Conservation (phyloP, 2,329 filamentous ascomycete genomes). For the Ascochyta clinopodiicola region DNA sequence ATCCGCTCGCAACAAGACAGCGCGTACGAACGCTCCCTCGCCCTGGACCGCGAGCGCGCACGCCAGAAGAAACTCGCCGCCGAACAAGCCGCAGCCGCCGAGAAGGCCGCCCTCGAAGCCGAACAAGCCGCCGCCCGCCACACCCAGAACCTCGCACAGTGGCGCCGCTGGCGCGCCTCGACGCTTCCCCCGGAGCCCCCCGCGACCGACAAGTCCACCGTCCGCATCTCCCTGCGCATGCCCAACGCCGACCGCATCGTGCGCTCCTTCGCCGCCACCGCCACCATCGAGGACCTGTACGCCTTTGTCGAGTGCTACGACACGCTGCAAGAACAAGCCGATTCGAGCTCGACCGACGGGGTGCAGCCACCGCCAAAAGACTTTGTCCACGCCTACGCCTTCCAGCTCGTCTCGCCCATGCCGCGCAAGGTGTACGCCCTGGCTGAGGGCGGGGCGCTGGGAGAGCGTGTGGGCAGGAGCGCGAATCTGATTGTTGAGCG, state of each 20-base stretch:
- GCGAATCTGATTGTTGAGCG: conserved; percentile 90
- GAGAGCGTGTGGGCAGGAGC: conserved; percentile 77
- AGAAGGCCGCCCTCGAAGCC: conserved; percentile 70
- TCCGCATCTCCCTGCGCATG: conserved; percentile 71
- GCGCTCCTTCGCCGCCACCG: conserved; percentile 72
- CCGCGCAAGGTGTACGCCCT: conserved; percentile 82
- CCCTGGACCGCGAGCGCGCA: conserved; percentile 84
- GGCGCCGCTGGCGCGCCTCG: conserved; percentile 79
- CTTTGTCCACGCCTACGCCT: conserved; percentile 84
- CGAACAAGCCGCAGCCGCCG: conserved; percentile 64
- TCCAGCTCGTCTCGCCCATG: conserved; percentile 83
- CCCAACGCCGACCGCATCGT: conserved; percentile 76
- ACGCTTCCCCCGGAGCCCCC: conserved; percentile 73
- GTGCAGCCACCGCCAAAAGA: conserved; percentile 60
- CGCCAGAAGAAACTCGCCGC: conserved; percentile 78
- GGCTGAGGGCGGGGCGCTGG: conserved; percentile 69
- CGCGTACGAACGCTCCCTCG: conserved; percentile 91
- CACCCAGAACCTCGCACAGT: conserved; percentile 66
- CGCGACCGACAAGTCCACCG: conserved; percentile 68
- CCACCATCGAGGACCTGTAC: conserved; percentile 85
- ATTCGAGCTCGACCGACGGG: too few relatives aligned
- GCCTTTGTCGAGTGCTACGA: conserved; percentile 91
- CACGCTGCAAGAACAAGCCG: not conserved
- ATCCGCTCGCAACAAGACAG: conserved; percentile 89
- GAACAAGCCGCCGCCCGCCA: conserved; percentile 67